Percentiles rank a stretch among this genome's conserved stretches.
These are phyloP conservation scores for Aspergillus latus DNA, from an alignment of 2,329 filamentous ascomycete genomes.

Conservation along the genomic window DNA sequence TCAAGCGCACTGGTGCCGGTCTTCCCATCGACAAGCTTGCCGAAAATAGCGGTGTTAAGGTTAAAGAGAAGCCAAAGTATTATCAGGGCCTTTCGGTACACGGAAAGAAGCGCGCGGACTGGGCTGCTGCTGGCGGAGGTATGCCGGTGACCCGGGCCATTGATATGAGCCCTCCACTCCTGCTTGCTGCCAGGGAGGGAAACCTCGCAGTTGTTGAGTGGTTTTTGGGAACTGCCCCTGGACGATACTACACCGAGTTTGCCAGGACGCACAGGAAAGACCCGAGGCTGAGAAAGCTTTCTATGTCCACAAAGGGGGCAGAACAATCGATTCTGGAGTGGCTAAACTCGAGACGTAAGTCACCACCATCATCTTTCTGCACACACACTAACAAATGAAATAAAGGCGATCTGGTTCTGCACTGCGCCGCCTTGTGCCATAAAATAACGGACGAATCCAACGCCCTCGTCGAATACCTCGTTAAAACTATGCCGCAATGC, in stretches of 20 bases:
- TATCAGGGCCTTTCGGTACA: constrained; percentile 77
- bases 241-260: constrained; percentile 68
- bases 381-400: background rate
- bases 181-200: constrained; percentile 39
- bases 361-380: background rate
- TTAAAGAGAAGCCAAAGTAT: constrained; percentile 65
- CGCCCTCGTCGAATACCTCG: constrained; percentile 64
- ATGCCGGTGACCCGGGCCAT: background rate
- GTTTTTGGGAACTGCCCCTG: constrained; percentile 71
- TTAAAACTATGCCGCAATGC: constrained; percentile 60
- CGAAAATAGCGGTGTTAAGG: constrained; percentile 63
- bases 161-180: constrained; percentile 28
- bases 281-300: constrained; percentile 61
- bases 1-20: constrained; percentile 65
- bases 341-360: constrained; percentile 51
- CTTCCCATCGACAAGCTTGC: constrained; percentile 68
- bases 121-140: constrained; percentile 63
- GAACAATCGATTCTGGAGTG: constrained; percentile 25
- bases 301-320: constrained; percentile 40
- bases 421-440: constrained; percentile 58
- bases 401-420: constrained; percentile 56
- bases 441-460: constrained; percentile 43
- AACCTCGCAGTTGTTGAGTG: constrained; percentile 71
- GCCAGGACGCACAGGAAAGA: constrained; percentile 62
- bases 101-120: constrained; percentile 71